Conservation (phyloP, 2,329 filamentous ascomycete species). For the Metarhizium robertsii region DNA sequence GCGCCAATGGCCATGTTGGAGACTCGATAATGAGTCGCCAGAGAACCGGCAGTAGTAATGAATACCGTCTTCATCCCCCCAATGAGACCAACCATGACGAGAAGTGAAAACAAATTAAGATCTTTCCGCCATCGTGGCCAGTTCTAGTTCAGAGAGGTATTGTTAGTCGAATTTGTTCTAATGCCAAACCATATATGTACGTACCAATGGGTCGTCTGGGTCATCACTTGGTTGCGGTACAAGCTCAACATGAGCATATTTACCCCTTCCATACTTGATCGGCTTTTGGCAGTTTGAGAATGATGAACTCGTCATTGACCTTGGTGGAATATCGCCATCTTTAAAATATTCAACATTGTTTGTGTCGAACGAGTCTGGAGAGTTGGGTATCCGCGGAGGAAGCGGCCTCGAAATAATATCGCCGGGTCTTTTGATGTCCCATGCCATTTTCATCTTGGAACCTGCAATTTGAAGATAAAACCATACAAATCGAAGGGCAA, state of each 20-base stretch:
- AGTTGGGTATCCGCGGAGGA: not conserved
- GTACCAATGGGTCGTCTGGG: conserved; percentile 42
- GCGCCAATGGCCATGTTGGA: conserved; percentile 39
- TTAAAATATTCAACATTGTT: not conserved
- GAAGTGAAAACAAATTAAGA: conserved; percentile 33
- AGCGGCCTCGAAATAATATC: conserved; percentile 4
- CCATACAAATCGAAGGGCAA: not conserved
- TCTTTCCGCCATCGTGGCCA: conserved; percentile 48
- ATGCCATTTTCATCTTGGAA: conserved; percentile 1
- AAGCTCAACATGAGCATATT: conserved; percentile 32
- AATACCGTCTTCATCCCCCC: conserved; percentile 47
- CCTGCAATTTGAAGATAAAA: not conserved
- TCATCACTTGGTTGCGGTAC: conserved; percentile 48
- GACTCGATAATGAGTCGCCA: conserved; percentile 32
- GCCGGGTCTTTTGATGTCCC: not conserved
- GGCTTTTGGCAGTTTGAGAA: conserved; percentile 16
- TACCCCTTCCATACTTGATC: conserved; percentile 39
- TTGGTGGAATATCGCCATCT: not conserved
- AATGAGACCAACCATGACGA: conserved; percentile 36
- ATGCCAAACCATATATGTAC: conserved; percentile 11
- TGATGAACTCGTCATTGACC: conserved; percentile 7
- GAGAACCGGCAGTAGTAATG: conserved; percentile 34
- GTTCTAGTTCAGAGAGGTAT: conserved; percentile 29
- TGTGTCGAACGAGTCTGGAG: not conserved
- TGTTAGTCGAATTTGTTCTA: not conserved